A percentile compares a stretch with the other conserved stretches of the same genome.
Evolutionary conservation across 108 stramenopile species (phyloP).

Genomic region (Cyclotella choctawhatcheeana): DNA sequence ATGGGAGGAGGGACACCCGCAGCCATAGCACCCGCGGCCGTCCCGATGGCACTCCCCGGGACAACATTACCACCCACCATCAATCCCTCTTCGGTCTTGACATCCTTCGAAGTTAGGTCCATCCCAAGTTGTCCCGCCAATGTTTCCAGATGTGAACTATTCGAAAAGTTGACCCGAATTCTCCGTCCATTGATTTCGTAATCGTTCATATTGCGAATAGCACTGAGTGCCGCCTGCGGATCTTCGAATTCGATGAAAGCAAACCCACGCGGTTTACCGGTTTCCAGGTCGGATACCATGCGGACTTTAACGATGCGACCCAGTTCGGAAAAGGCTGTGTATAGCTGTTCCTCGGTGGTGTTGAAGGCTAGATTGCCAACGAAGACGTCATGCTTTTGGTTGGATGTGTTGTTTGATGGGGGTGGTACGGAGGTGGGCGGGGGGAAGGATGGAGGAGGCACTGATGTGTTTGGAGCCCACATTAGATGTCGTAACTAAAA

Average conservation of each 20-base stretch:
- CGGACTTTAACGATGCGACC: conserved; percentile 91
- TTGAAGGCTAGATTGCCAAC: conserved; percentile 94
- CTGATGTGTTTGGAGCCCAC: not conserved
- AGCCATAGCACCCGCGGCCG: conserved; percentile 20
- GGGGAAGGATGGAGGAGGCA: conserved; percentile 4
- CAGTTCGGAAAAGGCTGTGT: conserved; percentile 87
- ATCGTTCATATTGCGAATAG: conserved; percentile 97
- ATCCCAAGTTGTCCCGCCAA: conserved; percentile 90
- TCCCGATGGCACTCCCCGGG: conserved; percentile 12
- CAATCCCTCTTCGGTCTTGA: conserved; percentile 34
- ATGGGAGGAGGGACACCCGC: conserved; percentile 12
- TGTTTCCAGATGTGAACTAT: conserved; percentile 87
- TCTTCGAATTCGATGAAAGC: conserved; percentile 98
- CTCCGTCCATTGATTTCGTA: conserved; percentile 94
- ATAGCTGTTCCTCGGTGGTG: conserved; percentile 93
- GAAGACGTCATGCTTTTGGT: conserved; percentile 83
- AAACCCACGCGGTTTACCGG: conserved; percentile 94
- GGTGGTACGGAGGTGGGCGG: not conserved
- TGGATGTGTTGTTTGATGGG: not conserved
- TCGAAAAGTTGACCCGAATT: conserved; percentile 93
- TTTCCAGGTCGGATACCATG: conserved; percentile 92
- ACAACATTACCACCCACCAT: conserved; percentile 8
- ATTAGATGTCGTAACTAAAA: not conserved
- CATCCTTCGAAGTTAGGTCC: conserved; percentile 65
- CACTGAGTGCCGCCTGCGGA: conserved; percentile 91